Evolutionary conservation across 1,139 yeast species (phyloP), one percentile per base, ranked within the genome.

Genomic region (Meyerozyma smithsonii): DNA sequence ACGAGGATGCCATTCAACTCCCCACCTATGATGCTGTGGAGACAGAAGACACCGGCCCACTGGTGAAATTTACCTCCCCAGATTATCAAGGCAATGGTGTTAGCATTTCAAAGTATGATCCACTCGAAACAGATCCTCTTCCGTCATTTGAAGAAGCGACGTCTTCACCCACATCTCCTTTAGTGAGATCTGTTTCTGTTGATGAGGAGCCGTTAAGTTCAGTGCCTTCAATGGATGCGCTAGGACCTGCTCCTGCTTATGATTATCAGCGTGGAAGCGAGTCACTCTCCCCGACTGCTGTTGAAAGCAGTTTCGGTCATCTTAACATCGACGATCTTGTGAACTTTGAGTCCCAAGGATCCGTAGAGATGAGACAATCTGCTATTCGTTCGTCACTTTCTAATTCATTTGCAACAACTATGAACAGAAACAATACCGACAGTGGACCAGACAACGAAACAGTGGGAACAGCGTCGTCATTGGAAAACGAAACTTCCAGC

Each of bases 141-240:
- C 86, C 86, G 1, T 63, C 79, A 1, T 80, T 80, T 54, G 84
- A 79, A 52, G 81, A 80, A 48, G 85, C 83, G 1, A 59, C 56
- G 0, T 61, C 68, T 1, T 47, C 59, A 1, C 44, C 57, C 0
- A 32, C 62, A 1, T 61, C 69, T 0, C 74, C 74, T 0, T 47
- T 61, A 3, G 58, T 62, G 15, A 46, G 73, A 36, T 58, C 74
- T 1, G 47, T 65, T 16, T 66, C 73, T 0, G 46, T 66, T 8
- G 51, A 54, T 1, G 70, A 64, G n/a, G 69, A 62, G 42, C 62
- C 65, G 2, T 42, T 67, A 16, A 62, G 68, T 42, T 47, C 72
- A 37, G 48, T 62, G 6, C 62, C 69, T 3, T 65, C 72, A 0
- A 53, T 64, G 6, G 42, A 56, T 3, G 64, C 67, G 1, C 46